Evolutionary conservation across 148 eudicot species (phyloP), one percentile per base, ranked within the genome.

Genomic region (Rhododendron henanense): DNA sequence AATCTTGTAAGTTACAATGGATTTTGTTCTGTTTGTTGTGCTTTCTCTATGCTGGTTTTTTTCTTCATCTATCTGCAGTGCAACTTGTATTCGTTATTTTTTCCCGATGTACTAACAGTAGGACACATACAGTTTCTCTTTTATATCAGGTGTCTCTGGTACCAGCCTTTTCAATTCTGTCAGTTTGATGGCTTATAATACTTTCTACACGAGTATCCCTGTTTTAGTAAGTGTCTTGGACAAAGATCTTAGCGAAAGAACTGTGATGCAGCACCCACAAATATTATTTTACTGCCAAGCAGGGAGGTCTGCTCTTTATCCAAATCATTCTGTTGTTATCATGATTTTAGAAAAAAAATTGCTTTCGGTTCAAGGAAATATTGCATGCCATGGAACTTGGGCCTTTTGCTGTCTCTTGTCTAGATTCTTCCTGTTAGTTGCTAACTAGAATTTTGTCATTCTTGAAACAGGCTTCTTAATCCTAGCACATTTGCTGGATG

Each of bases 401-500:
- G 39, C 79, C 79, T 75, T 87, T 13, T 84, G 79, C 79, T 78
- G 6, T 50, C 75, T 84, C 55, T 81, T 39, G 79, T 51, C 55
- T 28, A 45, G 77, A 35, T 84, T 44, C 51, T 84, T 55, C 69
- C 28, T 77, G 81, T 16, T 88, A 51, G 87, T 84, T 11, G 37
- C 28, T 79, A 18, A 55, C 75, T 76, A 53, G 78, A 19, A 79
- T 81, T 81, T 73, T 73, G 48, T 87, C n/a, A 18, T 85, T 87
- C 89, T 85, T 89, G 85, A 63, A 85, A 67, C 95, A 97, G 99
- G 92, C 92, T 97, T 91, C 91, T 97, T 83, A 97, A 95, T 85
- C 98, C 98, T 83, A 94, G 95, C 90, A 97, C 98, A 57, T 97
- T 97, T 89, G 99, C 99, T 89, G 98, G 99, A 85, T 97, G 99